A percentile compares a stretch with the other conserved stretches of the same genome.
Evolutionary conservation across 495 filamentous ascomycete genomes (phyloP).

Genomic region (Neurospora sp.): DNA sequence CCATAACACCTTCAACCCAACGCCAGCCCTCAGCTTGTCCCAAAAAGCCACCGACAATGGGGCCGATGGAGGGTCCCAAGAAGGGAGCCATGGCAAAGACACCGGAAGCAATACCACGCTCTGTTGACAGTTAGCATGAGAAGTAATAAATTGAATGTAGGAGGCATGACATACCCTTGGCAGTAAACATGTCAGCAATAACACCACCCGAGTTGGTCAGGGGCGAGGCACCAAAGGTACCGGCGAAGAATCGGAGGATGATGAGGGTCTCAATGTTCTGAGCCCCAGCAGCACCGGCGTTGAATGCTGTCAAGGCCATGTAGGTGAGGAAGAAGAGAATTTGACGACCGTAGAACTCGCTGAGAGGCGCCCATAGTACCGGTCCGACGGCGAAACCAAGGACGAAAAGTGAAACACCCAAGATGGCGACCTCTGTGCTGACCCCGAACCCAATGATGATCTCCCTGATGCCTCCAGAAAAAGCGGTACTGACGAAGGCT

Average conservation of each 20-base stretch:
- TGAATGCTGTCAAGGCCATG: slow-evolving; percentile 56
- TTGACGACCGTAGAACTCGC: slow-evolving; percentile 62
- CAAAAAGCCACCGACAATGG: slow-evolving; percentile 51
- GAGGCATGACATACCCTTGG: slow-evolving; percentile 17
- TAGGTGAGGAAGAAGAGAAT: slow-evolving; percentile 58
- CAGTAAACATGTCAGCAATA: slow-evolving; percentile 65
- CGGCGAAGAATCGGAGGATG: slow-evolving; percentile 69
- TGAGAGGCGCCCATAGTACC: slow-evolving; percentile 54
- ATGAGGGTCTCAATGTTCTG: slow-evolving; percentile 56
- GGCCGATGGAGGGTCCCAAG: slow-evolving; percentile 55
- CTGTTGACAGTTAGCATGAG: slow-evolving; percentile 10
- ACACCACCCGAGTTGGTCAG: slow-evolving; percentile 66
- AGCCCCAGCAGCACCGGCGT: slow-evolving; percentile 50
- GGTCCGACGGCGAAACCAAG: slow-evolving; percentile 62
- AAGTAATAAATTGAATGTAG: too few species aligned
- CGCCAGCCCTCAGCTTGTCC: slow-evolving; percentile 45
- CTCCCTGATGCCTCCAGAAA: slow-evolving; percentile 57
- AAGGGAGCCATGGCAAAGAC: slow-evolving; percentile 61
- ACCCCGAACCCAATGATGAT: slow-evolving; percentile 51
- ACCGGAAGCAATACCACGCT: slow-evolving; percentile 55
- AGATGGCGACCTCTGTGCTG: slow-evolving; percentile 48
- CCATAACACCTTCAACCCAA: slow-evolving; percentile 55
- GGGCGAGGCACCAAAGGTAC: slow-evolving; percentile 66
- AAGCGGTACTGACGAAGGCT: slow-evolving; percentile 68
- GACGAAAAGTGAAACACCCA: slow-evolving; percentile 67